These are phyloP conservation scores for Yamadazyma trypodendri DNA, from an alignment of 1,139 yeast species.

Conservation along the genomic window DNA sequence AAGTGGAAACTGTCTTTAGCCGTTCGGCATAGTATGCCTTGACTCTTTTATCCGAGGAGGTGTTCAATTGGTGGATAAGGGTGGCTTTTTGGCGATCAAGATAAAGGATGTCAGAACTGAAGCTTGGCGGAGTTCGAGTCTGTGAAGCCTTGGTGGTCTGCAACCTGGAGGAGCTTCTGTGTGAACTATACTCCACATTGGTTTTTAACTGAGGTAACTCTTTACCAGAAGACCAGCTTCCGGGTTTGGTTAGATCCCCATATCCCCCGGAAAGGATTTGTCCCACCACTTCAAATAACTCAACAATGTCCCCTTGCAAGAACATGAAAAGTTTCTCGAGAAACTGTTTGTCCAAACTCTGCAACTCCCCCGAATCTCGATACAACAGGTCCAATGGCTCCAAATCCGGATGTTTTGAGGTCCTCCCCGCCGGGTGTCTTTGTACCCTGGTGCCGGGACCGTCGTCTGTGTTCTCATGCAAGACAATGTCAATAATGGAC, in stretches of 20 bases:
- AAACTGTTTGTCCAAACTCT: not conserved
- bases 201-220: slow-evolving; percentile 4
- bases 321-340: not conserved
- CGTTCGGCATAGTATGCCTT: not conserved
- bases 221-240: not conserved
- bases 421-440: slow-evolving; percentile 13
- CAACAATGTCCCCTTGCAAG: not conserved
- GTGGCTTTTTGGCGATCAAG: no score
- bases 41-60: not conserved
- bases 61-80: not conserved
- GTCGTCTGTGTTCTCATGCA: slow-evolving; percentile 11
- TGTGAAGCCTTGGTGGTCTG: no score
- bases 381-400: slow-evolving; percentile 19
- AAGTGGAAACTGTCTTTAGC: not conserved
- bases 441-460: not conserved
- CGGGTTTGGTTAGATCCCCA: slow-evolving; percentile 7
- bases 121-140: not conserved
- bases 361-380: slow-evolving; percentile 1
- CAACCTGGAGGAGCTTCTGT: no score
- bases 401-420: slow-evolving; percentile 1
- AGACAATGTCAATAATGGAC: slow-evolving; percentile 30
- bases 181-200: not conserved
- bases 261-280: slow-evolving; percentile 9
- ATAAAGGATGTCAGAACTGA: no score
- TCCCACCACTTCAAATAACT: slow-evolving; percentile 1